These are phyloP conservation scores for Hypoxylon cercidicola DNA, from an alignment of 495 filamentous ascomycete genomes.

Conservation along the genomic window DNA sequence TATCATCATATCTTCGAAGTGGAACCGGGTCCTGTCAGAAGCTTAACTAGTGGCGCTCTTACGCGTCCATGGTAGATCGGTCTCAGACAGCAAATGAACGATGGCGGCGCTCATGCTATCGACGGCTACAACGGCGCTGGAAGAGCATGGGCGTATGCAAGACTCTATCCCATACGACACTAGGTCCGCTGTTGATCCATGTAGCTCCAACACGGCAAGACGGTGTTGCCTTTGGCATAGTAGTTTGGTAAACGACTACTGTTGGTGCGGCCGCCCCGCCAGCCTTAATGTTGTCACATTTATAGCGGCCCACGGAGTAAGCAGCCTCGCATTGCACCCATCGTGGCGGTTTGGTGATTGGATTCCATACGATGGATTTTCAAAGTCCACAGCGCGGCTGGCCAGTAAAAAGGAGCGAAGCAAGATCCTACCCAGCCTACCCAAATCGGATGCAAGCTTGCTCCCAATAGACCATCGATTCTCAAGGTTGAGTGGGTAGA, in stretches of 20 bases:
- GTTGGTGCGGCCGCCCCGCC: constrained; percentile 3
- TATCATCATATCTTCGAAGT: constrained; percentile 12
- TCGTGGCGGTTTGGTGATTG: constrained; percentile 14
- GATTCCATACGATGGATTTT: constrained; percentile 7
- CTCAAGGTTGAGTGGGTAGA: constrained; percentile 15
- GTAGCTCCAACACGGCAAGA: neutral
- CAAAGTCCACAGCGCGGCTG: constrained; percentile 12
- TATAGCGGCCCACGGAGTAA: constrained; percentile 13
- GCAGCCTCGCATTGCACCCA: constrained; percentile 25
- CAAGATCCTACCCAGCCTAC: constrained; percentile 29
- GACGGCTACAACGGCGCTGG: constrained; percentile 8
- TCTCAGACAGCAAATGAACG: constrained; percentile 8
- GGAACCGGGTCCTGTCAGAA: constrained; percentile 17
- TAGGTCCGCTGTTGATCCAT: neutral
- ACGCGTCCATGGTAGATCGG: constrained; percentile 15
- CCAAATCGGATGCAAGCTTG: constrained; percentile 8
- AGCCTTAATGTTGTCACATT: neutral
- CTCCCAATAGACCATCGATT: neutral
- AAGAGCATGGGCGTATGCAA: constrained; percentile 3
- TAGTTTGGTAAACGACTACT: neutral
- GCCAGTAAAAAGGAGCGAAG: constrained; percentile 11
- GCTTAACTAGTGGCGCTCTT: constrained; percentile 17
- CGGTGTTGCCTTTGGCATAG: too few relatives aligned
- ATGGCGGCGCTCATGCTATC: neutral
- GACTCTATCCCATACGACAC: constrained; percentile 15